These are phyloP conservation scores for Aspergillus brasiliensis DNA, from an alignment of 2,329 filamentous ascomycete species.

Conservation along the genomic window DNA sequence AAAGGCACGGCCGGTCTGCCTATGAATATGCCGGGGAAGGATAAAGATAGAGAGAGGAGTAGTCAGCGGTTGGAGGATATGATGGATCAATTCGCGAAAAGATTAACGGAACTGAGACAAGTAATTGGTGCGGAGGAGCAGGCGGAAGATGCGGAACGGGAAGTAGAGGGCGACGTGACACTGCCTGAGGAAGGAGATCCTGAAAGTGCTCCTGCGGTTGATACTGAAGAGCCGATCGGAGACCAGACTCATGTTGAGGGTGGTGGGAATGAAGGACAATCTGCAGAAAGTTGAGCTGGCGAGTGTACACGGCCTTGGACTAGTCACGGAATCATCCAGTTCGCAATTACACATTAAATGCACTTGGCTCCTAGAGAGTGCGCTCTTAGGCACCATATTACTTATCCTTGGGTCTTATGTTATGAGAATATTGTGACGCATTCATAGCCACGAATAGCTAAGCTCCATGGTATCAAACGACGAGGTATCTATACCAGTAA, in stretches of 20 bases:
- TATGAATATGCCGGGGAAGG: slow-evolving; percentile 20
- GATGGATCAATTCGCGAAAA: slow-evolving; percentile 50
- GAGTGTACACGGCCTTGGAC: not conserved
- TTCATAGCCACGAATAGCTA: not conserved
- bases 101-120: slow-evolving; percentile 46
- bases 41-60: slow-evolving; percentile 26
- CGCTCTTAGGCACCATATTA: not conserved
- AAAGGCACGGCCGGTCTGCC: slow-evolving; percentile 42
- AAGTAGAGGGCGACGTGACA: not conserved
- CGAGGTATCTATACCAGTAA: not conserved
- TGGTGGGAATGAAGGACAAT: not conserved
- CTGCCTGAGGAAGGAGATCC: not conserved
- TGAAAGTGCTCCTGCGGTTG: not conserved
- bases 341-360: too few species aligned
- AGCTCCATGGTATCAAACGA: not conserved
- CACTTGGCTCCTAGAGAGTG: not conserved
- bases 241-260: not conserved
- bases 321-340: too few species aligned
- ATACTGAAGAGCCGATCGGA: not conserved
- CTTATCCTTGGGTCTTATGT: not conserved
- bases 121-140: slow-evolving; percentile 42
- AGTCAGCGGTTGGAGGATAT: slow-evolving; percentile 45
- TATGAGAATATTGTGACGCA: not conserved
- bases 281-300: not conserved
- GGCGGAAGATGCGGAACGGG: not conserved